Base-by-base conservation (phyloP, 164 flowering plant species). In the Aristolochia californica region DNA sequence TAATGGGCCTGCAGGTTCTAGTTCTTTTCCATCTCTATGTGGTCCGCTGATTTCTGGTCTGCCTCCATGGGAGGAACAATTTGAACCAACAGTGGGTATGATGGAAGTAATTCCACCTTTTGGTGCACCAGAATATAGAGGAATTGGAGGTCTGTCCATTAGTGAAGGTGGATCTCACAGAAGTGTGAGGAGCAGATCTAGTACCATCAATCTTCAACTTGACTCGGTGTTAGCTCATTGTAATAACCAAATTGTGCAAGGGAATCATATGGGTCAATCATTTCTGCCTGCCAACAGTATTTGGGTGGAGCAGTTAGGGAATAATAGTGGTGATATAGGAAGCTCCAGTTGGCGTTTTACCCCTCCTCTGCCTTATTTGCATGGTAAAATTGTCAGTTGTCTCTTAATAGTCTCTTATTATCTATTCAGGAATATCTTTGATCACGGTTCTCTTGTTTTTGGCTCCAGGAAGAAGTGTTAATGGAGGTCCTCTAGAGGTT, bases 1-100 rank as follows among this genome's bases (percentile, higher is more conserved):
- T 51, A 66, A 68, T 71, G 75, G 72, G 22, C 66, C 77, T n/a
- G 71, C 81, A 38, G 77, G 82, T 63, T 68, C 86, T 27, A 83
- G 83, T 65, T 78, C 75, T 51, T 60, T 68, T 40, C 69, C n/a
- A n/a, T n/a, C 84, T 56, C 58, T 79, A 28, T 69, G 72, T 53
- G 65, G 64, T 17, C 68, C 83, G 7, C 22, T 69, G 56, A 70
- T 70, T 76, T 45, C 71, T 18, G 67, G 74, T 53, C 76, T 72
- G 43, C 69, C 28, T 13, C 72, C 58, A 11, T 48, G 50, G 58
- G 68, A 63, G 48, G 69, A 55, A 55, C 68, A 56, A 57, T 69
- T 73, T 58, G 84, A 78, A 62, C 24, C 68, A 62, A 81, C 77
- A 47, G 57, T 49, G 53, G 55, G 64, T 45, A 13, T 63, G 58